Conservation (phyloP, 345 rosid species). For the Salix udensis region DNA sequence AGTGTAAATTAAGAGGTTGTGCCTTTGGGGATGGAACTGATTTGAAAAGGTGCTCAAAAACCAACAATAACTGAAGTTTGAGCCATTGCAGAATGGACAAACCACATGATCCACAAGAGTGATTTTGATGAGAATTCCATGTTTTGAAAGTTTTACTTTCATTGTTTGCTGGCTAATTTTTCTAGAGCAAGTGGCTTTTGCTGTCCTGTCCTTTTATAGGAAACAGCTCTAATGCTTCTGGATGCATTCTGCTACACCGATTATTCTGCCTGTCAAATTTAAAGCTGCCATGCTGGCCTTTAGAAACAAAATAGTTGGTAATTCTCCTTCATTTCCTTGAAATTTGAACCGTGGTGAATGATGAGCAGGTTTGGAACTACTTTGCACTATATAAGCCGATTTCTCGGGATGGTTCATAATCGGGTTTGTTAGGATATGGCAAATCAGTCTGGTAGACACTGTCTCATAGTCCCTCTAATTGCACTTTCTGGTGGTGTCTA, state of each 20-base stretch:
- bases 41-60: background rate
- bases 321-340: background rate
- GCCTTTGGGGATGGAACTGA: background rate
- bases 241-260: background rate
- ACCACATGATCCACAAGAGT: background rate
- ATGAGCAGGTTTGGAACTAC: conserved; percentile 89
- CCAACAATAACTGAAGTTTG: background rate
- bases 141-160: background rate
- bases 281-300: background rate
- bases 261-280: background rate
- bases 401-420: conserved; percentile 80
- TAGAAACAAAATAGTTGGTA: background rate
- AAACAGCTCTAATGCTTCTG: background rate
- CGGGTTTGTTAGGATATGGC: conserved; percentile 89
- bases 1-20: background rate
- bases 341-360: background rate
- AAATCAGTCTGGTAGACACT: conserved; percentile 89
- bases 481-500: conserved; percentile 92
- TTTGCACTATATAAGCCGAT: conserved; percentile 87
- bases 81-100: background rate
- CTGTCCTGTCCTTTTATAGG: background rate
- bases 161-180: background rate
- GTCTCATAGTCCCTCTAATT: conserved; percentile 85
- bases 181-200: background rate
- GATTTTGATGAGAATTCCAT: background rate